Evolutionary conservation across 805 yeast genomes (phyloP).

Genomic region (Saturnispora saitoi): DNA sequence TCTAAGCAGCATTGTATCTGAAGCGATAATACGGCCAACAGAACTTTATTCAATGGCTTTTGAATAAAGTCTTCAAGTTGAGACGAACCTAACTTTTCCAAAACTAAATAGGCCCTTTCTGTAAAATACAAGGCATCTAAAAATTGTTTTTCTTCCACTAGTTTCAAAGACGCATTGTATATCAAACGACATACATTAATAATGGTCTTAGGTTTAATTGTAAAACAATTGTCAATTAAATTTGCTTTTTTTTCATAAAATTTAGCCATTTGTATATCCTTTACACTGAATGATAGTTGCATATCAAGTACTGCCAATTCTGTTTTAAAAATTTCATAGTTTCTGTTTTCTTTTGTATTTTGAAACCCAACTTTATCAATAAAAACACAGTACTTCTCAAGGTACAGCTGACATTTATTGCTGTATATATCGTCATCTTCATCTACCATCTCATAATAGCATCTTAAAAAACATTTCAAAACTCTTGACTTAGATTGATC

Average conservation of each 20-base stretch:
- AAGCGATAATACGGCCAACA: slow-evolving; percentile 21
- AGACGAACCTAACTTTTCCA: slow-evolving; percentile 12
- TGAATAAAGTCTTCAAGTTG: slow-evolving; percentile 10
- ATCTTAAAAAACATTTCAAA: slow-evolving; percentile 26
- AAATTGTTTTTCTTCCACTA: slow-evolving; percentile 8
- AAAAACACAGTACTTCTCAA: slow-evolving; percentile 20
- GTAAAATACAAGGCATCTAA: slow-evolving; percentile 13
- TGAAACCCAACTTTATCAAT: slow-evolving; percentile 16
- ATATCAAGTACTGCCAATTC: slow-evolving; percentile 28
- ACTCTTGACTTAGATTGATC: slow-evolving; percentile 23
- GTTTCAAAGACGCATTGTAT: slow-evolving; percentile 23
- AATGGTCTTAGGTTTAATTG: slow-evolving; percentile 14
- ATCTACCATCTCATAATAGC: slow-evolving; percentile 26
- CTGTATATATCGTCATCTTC: slow-evolving; percentile 15
- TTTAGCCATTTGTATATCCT: slow-evolving; percentile 30
- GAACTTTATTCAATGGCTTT: slow-evolving; percentile 12
- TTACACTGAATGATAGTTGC: slow-evolving; percentile 24
- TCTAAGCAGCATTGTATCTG: slow-evolving; percentile 24
- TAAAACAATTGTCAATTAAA: slow-evolving; percentile 10
- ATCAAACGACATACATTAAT: slow-evolving; percentile 28
- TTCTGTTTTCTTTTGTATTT: neutral
- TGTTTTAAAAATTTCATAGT: slow-evolving; percentile 9
- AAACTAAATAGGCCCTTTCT: slow-evolving; percentile 12
- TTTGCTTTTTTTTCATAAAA: slow-evolving; percentile 28
- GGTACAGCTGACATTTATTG: slow-evolving; percentile 23